Conservation (phyloP, 1,139 yeast genomes). For the Spencermartinsiella ligniputridi region DNA sequence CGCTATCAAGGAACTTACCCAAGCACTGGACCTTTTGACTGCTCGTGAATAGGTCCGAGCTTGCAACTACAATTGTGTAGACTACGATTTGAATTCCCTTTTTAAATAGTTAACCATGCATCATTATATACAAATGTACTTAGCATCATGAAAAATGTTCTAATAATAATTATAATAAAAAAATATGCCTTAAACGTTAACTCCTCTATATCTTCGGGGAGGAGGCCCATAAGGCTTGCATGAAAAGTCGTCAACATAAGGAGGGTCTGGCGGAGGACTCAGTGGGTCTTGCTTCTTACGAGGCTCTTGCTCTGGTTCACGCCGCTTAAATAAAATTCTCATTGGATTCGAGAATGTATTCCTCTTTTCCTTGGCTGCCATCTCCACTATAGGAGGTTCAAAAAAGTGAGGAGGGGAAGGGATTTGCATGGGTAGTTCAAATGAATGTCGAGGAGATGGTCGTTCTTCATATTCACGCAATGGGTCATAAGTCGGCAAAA, state of each 20-base stretch:
- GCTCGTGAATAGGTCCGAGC: not conserved
- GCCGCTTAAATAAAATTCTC: conserved; percentile 17
- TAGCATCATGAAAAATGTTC: no score
- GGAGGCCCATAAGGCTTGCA: conserved; percentile 33
- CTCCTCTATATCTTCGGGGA: conserved; percentile 29
- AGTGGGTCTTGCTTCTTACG: not conserved
- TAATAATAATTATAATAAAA: no score
- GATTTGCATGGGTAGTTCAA: not conserved
- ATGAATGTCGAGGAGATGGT: not conserved
- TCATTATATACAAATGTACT: no score
- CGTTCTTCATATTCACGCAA: not conserved
- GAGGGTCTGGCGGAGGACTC: conserved; percentile 4
- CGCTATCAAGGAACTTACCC: conserved; percentile 67
- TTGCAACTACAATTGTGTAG: no score
- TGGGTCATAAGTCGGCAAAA: not conserved
- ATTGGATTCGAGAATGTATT: conserved; percentile 18
- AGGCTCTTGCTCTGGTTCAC: conserved; percentile 17
- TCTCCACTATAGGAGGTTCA: conserved; percentile 7
- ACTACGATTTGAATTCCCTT: no score
- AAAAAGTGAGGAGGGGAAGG: not conserved
- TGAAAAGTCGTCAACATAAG: conserved; percentile 26
- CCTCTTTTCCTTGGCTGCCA: conserved; percentile 13
- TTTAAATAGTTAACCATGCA: no score
- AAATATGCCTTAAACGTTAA: conserved; percentile 14
- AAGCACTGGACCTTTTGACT: conserved; percentile 48